phyloP scores from a whole-genome alignment of 1,284 basidiomycete genomes.

The Marasmius oreades region DNA sequence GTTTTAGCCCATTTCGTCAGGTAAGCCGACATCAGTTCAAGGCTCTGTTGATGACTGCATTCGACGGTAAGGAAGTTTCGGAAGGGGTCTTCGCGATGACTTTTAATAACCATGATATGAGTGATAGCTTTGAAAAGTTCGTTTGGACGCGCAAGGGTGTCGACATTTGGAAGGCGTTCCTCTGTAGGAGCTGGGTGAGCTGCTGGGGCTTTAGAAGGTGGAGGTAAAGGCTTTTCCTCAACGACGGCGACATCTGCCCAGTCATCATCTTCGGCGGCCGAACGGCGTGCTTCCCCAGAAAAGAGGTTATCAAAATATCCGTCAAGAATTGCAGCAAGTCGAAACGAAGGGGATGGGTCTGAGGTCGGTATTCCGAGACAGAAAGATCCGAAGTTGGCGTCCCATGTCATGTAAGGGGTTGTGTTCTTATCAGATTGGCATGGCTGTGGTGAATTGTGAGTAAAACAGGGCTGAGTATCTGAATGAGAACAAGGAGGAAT shows the following conservation, averaged over 20 bases:
- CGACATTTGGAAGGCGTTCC: conserved; percentile 24
- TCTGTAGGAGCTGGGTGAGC: conserved; percentile 3
- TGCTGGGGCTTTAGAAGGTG: neutral
- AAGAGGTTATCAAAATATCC: conserved; percentile 31
- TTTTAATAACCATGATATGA: conserved; percentile 29
- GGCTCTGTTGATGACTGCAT: conserved; percentile 29
- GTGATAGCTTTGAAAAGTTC: conserved; percentile 27
- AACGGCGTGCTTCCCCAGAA: conserved; percentile 2
- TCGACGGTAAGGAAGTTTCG: conserved; percentile 19
- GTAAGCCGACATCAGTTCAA: conserved; percentile 30
- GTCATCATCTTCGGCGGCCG: conserved; percentile 26
- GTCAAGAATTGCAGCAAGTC: conserved; percentile 28
- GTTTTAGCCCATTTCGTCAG: conserved; percentile 31
- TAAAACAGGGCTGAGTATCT: neutral
- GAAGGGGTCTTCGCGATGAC: conserved; percentile 15
- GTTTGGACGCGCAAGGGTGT: conserved; percentile 27
- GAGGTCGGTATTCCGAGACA: conserved; percentile 28
- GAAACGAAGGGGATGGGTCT: conserved; percentile 22
- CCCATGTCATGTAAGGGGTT: conserved; percentile 27
- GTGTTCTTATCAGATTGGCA: conserved; percentile 11
- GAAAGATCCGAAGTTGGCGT: conserved; percentile 23
- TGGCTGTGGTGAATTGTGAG: conserved; percentile 13
- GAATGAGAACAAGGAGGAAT: neutral
- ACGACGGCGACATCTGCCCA: conserved; percentile 28
- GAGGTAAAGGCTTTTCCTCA: neutral